phyloP scores from a whole-genome alignment of 805 yeast species.

The Cyberlindnera euphorbiiphila region DNA sequence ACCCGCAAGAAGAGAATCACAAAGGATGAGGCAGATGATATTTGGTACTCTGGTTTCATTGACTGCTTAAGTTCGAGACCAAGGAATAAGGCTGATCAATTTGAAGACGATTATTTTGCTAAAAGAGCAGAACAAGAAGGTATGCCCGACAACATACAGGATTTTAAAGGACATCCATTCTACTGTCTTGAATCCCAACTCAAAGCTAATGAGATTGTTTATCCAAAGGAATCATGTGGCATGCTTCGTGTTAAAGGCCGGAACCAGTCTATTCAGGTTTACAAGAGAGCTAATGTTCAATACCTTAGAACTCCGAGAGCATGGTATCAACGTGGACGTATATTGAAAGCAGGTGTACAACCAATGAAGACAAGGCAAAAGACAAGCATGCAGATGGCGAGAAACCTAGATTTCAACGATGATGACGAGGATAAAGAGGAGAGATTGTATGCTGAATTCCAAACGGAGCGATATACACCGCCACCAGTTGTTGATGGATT shows the following conservation, averaged over 20 bases:
- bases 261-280: conserved; percentile 55
- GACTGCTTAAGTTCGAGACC: conserved; percentile 20
- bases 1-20: conserved; percentile 71
- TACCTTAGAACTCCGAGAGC: conserved; percentile 68
- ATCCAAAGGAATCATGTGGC: conserved; percentile 72
- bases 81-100: conserved; percentile 30
- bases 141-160: conserved; percentile 79
- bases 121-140: conserved; percentile 72
- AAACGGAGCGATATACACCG: conserved; percentile 69
- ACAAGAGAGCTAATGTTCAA: conserved; percentile 60
- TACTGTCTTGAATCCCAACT: conserved; percentile 78
- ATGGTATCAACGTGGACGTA: conserved; percentile 83
- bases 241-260: conserved; percentile 49
- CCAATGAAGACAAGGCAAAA: conserved; percentile 50
- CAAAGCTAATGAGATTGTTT: conserved; percentile 64
- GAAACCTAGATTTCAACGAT: conserved; percentile 12
- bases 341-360: conserved; percentile 64
- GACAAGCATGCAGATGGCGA: conserved; percentile 21
- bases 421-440: conserved; percentile 45
- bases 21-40: conserved; percentile 44
- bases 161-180: conserved; percentile 82
- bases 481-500: conserved; percentile 52
- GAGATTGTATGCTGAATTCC: conserved; percentile 71
- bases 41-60: conserved; percentile 56
- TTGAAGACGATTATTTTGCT: conserved; percentile 58